Base-by-base conservation (phyloP, 2,329 filamentous ascomycete species). In the Trichoderma sp. region DNA sequence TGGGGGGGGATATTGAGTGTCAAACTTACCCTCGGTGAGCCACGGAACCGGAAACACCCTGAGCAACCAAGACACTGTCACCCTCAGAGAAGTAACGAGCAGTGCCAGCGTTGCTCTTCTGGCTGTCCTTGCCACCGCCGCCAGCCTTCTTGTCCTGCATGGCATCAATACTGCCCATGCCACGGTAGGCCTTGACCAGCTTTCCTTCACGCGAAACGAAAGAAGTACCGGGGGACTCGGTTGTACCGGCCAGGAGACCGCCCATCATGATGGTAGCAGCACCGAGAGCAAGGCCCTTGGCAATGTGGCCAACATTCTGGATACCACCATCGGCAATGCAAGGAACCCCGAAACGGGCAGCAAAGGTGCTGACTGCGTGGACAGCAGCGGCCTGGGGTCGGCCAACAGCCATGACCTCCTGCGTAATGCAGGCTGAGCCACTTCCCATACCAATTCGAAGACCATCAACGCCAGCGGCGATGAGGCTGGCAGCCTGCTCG, bases 81-180 rank as follows among this genome's bases (percentile, higher is more conserved):
- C 94, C 94, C 82, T 99, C 95, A 52, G 94, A 97, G 84, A 99
- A 99, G 85, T 99, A 99, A 70, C 95, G 90, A 53, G 95, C 95
- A 71, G 96, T 98, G 76, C 95, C 95, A 67, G 95, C 95, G 78
- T 98, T 99, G 80, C 89, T 90, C 82, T 90, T 87, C 80, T 91
- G 89, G 80, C 84, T 88, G 77, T 93, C 88, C 80, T 89, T 91
- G 75, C 84, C 83, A 72, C 90, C 91, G 69, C 81, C 85, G 66
- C 92, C 93, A 12, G 94, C 93, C 86, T 97, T 97, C 88, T 95
- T 97, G 83, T 98, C 94, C 83, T 98, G 94, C 95, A 99, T 99
- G 73, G 95, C 95, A 76, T 97, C 95, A 78, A 99, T 99, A 81
- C 90, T 94, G 73, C 95, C 95, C 95, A 99, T 99, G 69, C 95